Percentiles rank a stretch among this genome's conserved stretches.
Conservation (phyloP, 2,329 filamentous ascomycete genomes). For the Chalaropsis ovoidea region DNA sequence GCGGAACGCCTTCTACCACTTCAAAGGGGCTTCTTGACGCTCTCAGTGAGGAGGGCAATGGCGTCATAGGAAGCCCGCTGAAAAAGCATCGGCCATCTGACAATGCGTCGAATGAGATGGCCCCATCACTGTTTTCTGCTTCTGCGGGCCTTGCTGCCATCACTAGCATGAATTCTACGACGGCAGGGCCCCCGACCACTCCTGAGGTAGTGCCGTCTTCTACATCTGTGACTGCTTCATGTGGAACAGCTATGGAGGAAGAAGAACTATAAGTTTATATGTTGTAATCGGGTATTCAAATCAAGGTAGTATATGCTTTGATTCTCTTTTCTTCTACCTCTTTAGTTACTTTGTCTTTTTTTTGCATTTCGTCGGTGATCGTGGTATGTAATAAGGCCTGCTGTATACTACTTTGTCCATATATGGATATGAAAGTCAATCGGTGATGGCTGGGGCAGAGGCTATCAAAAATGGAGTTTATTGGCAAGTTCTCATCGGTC, state of each 20-base stretch:
- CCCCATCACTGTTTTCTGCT: constrained; percentile 23
- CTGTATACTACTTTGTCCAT: constrained; percentile 7
- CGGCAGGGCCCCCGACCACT: constrained; percentile 19
- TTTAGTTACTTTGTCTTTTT: constrained; percentile 19
- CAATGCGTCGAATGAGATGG: constrained; percentile 22
- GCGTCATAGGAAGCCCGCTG: constrained; percentile 54
- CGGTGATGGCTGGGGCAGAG: constrained; percentile 1
- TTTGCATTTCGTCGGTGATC: constrained; percentile 11
- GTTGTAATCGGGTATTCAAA: constrained; percentile 7
- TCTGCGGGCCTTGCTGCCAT: constrained; percentile 24
- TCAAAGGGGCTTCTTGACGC: constrained; percentile 23
- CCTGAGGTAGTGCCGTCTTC: constrained; percentile 20
- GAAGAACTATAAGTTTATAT: constrained; percentile 21
- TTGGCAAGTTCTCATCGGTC: constrained; percentile 15
- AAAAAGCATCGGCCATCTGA: constrained; percentile 62
- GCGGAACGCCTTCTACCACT: constrained; percentile 17
- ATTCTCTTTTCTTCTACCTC: constrained; percentile 11
- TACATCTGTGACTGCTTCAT: constrained; percentile 9
- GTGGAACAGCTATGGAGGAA: constrained; percentile 24
- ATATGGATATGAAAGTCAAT: constrained; percentile 14
- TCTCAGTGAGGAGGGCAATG: constrained; percentile 25
- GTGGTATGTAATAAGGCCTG: not conserved
- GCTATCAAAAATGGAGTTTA: constrained; percentile 23
- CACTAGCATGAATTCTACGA: constrained; percentile 22
- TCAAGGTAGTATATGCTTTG: constrained; percentile 8